Base-by-base conservation (phyloP, 2,329 filamentous ascomycete species). In the Colletotrichum sp. region DNA sequence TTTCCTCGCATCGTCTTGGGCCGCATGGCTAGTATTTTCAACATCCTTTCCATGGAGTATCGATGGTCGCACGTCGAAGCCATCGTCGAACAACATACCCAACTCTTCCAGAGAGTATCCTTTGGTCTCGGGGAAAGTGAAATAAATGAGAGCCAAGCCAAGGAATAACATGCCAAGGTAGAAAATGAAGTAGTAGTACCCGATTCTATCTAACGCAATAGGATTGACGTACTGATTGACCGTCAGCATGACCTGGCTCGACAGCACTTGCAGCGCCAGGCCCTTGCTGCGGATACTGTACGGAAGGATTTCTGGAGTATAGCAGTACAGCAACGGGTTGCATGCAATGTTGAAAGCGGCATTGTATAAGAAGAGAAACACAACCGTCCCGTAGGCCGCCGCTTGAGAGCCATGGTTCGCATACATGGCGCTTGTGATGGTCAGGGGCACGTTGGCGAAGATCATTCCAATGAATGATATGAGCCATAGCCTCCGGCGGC, bases 111-210 rank as follows among this genome's bases (percentile, higher is more conserved):
- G 78, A 85, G 86, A 77, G 73, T 86, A 77, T 0, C 80, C 80
- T 32, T 81, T 81, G 1, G 82, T 82, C 25, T 83, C 81, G 0
- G 81, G 81, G 71, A 81, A 83, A 76, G 78, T 80, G 52, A 82
- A 82, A 25, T 82, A 83, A 11, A 82, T 81, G 16, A 80, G 77
- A 0, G 63, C 59, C 15, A 39, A 29, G 19, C 61, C 69, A 16
- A 44, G 15, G 0, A 74, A 77, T 19, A 84, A 78, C 1, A 81
- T 80, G 0, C 80, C 84, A 27, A 86, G 84, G 78, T 85, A 87
- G 12, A 88, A 85, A 13, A 87, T 84, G 71, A 88, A 88, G 70
- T 85, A 87, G 75, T 83, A 86, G 87, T 86, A 88, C 0, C 77
- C 78, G 39, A 88, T 85, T 0, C 80, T 79, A 0, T 85, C 83